Evolutionary conservation across 257 asterid species (phyloP).

Genomic region (Lycium ferocissimum): DNA sequence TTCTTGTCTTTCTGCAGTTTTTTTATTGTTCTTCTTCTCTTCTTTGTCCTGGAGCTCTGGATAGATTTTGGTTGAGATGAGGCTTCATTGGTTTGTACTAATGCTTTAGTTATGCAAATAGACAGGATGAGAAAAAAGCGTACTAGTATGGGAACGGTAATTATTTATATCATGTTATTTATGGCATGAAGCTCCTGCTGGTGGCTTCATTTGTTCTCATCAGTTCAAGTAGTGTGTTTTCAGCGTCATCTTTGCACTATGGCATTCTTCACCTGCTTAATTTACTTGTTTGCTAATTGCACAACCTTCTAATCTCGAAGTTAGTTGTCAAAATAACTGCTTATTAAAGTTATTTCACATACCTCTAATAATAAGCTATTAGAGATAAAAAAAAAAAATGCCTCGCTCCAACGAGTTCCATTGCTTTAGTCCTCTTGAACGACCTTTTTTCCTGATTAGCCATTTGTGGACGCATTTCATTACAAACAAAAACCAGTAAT

Average conservation of each 20-base stretch:
- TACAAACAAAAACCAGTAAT: not conserved
- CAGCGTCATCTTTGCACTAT: not conserved
- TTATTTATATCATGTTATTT: not conserved
- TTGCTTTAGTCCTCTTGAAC: too few relatives aligned
- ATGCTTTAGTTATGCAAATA: not conserved
- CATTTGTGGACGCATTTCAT: not conserved
- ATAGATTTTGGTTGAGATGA: constrained; percentile 25
- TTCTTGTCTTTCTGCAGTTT: constrained; percentile 4
- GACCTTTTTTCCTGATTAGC: too few relatives aligned
- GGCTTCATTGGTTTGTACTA: constrained; percentile 14
- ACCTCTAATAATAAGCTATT: not conserved
- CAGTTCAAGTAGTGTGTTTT: not conserved
- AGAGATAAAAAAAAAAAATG: not conserved
- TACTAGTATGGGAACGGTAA: not conserved
- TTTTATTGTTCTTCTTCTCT: not conserved
- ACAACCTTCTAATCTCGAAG: not conserved
- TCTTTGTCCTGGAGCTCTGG: not conserved
- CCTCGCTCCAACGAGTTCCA: not conserved
- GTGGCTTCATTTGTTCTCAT: not conserved
- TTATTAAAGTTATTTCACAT: not conserved
- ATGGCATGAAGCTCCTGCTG: constrained; percentile 1
- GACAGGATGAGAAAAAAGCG: constrained; percentile 19
- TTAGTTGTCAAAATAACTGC: not conserved
- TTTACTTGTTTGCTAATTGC: not conserved
- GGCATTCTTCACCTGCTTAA: not conserved